Base-by-base conservation (phyloP, 1,284 basidiomycete genomes). In the Fomitopsis pinicola region DNA sequence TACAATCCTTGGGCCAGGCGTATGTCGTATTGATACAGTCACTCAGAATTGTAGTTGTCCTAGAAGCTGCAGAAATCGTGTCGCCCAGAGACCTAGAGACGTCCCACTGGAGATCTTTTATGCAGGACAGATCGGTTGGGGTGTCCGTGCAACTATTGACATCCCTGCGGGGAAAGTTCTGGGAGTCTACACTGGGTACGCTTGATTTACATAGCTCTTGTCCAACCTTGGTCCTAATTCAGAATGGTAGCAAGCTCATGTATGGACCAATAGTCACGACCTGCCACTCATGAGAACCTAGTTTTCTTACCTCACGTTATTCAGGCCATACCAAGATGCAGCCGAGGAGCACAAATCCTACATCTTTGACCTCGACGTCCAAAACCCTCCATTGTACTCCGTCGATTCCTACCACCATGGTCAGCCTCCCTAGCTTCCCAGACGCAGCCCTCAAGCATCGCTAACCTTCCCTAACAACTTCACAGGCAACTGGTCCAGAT, bases 401-500 rank as follows among this genome's bases (percentile, higher is more conserved):
- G 84, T 88, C 7, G 81, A 87, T 66, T 81, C 79, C 1, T 76
- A 75, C 58, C 67, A 67, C 2, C 74, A 70, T 63, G 87, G 86
- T 85, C 61, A 55, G 76, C 59, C 19, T 17, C 9, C 62, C 4
- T n/a, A 9, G 14, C 38, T 40, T 40, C 38, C 38, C 38, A 33
- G 5, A 1, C 38, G 38, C 38, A 33, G 12, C 38, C 12, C 38
- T 6, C 38, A 10, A 14, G 5, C 38, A 40, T 40, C 38, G 14
- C 38, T 40, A 14, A 40, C 38, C 38, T 40, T 8, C 38, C 12
- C 38, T 33, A 33, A 33, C 30, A 33, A 33, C 12, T 44, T 60
- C 50, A 8, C 59, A 89, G 87, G 87, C 4, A 89, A 89, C 66
- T 89, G 87, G 88, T 86, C 86, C 2, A 77, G 87, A 10, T 89